Percentiles rank a stretch among this genome's conserved stretches.
phyloP scores from a whole-genome alignment of 192 early-diverging fungal genomes.

The Haplosporangium gracile region DNA sequence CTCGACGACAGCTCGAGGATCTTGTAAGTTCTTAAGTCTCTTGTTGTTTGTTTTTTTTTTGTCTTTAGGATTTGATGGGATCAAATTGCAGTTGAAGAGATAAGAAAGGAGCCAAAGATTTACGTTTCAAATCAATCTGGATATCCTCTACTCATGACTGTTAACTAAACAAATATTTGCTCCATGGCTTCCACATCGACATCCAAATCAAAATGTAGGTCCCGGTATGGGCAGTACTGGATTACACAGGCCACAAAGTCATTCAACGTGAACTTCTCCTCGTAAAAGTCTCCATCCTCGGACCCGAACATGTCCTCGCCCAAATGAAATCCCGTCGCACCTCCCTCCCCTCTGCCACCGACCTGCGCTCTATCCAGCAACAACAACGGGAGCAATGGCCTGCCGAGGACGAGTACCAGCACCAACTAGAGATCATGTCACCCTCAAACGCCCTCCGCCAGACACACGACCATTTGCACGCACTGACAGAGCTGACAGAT shows the following conservation, averaged over 20 bases:
- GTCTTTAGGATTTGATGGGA: no score
- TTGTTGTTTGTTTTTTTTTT: background rate
- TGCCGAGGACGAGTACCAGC: background rate
- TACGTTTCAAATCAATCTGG: no score
- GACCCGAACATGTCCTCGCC: slow-evolving; percentile 69
- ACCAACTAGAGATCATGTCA: slow-evolving; percentile 13
- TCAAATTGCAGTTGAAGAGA: no score
- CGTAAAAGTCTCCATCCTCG: slow-evolving; percentile 90
- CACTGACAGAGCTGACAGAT: slow-evolving; percentile 82
- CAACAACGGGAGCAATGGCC: background rate
- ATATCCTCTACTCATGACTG: no score
- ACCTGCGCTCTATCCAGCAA: background rate
- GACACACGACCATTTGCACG: slow-evolving; percentile 73
- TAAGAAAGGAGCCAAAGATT: no score
- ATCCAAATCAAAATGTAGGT: slow-evolving; percentile 44
- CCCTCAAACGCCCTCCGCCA: slow-evolving; percentile 63
- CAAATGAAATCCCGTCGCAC: slow-evolving; percentile 52
- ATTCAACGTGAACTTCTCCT: slow-evolving; percentile 94
- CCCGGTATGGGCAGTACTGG: slow-evolving; percentile 97
- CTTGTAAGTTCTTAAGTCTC: slow-evolving; percentile 68
- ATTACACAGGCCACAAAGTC: slow-evolving; percentile 89
- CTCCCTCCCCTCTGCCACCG: slow-evolving; percentile 1
- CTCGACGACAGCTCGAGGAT: slow-evolving; percentile 93
- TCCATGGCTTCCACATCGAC: no score
- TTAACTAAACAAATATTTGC: no score